Conservation (phyloP, 2,329 filamentous ascomycete genomes). For the Fonsecaea erecta region DNA sequence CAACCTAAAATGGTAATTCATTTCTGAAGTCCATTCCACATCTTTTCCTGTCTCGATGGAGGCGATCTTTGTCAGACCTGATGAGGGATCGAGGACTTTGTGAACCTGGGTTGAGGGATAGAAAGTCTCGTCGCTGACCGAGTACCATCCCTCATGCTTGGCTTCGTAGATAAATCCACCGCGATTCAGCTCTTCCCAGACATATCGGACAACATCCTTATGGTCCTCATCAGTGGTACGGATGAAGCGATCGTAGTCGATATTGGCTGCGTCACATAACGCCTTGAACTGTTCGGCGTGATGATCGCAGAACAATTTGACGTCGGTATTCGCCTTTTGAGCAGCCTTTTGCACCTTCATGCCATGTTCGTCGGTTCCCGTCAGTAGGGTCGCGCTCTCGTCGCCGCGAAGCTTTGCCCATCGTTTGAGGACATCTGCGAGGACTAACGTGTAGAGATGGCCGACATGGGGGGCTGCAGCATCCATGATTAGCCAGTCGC, state of each 20-base stretch:
- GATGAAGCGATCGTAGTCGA: conserved; percentile 85
- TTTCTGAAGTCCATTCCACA: conserved; percentile 92
- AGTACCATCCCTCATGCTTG: conserved; percentile 95
- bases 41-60: conserved; percentile 86
- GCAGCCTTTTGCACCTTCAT: conserved; percentile 96
- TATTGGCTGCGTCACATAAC: conserved; percentile 70
- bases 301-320: conserved; percentile 85
- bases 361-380: conserved; percentile 95
- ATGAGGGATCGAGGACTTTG: conserved; percentile 74
- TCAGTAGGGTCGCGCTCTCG: conserved; percentile 71
- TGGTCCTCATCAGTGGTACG: conserved; percentile 87
- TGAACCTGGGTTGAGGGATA: conserved; percentile 80
- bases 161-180: conserved; percentile 79
- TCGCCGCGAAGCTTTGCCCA: conserved; percentile 80
- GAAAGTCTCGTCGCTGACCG: conserved; percentile 94
- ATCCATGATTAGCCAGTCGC: conserved; percentile 8
- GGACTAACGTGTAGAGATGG: conserved; percentile 90
- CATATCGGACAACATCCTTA: conserved; percentile 81
- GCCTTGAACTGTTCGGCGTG: conserved; percentile 67
- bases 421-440: conserved; percentile 88
- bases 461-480: conserved; percentile 87
- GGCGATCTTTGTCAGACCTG: conserved; percentile 78
- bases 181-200: conserved; percentile 81
- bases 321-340: conserved; percentile 67
- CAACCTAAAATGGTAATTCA: conserved; percentile 92